Percentiles rank a stretch among this genome's conserved stretches.
Evolutionary conservation across 2,329 filamentous ascomycete species (phyloP).

Genomic region (Sporothrix variecibatus): DNA sequence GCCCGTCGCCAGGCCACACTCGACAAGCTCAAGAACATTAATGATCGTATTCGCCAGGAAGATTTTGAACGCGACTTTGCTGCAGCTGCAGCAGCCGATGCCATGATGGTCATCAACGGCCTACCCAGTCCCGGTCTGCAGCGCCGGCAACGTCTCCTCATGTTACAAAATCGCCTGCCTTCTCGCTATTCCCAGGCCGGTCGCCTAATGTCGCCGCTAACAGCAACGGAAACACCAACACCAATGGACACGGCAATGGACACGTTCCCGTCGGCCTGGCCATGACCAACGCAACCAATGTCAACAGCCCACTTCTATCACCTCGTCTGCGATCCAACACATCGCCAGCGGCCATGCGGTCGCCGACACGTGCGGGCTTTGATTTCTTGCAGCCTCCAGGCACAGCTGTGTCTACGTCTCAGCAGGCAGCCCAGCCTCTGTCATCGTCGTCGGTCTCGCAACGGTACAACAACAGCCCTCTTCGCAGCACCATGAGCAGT

Average conservation of each 20-base stretch:
- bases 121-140: constrained; percentile 29
- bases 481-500: constrained; percentile 20
- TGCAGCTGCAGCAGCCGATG: constrained; percentile 2
- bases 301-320: constrained; percentile 36
- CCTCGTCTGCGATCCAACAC: constrained; percentile 56
- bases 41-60: constrained; percentile 46
- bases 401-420: background rate
- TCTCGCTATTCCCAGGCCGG: constrained; percentile 49
- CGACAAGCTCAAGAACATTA: constrained; percentile 58
- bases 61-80: constrained; percentile 31
- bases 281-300: background rate
- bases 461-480: constrained; percentile 28
- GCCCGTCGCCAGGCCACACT: constrained; percentile 61
- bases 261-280: background rate
- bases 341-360: constrained; percentile 40
- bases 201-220: constrained; percentile 29
- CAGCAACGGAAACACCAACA: background rate
- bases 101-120: background rate
- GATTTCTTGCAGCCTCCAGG: background rate
- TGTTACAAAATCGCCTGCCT: constrained; percentile 47
- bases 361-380: constrained; percentile 35
- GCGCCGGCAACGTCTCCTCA: constrained; percentile 55
- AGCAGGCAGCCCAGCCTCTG: background rate
- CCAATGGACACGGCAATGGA: background rate
- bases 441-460: background rate